These are phyloP conservation scores for Hyaloscypha hepaticicola DNA, from an alignment of 495 filamentous ascomycete species.

Conservation along the genomic window DNA sequence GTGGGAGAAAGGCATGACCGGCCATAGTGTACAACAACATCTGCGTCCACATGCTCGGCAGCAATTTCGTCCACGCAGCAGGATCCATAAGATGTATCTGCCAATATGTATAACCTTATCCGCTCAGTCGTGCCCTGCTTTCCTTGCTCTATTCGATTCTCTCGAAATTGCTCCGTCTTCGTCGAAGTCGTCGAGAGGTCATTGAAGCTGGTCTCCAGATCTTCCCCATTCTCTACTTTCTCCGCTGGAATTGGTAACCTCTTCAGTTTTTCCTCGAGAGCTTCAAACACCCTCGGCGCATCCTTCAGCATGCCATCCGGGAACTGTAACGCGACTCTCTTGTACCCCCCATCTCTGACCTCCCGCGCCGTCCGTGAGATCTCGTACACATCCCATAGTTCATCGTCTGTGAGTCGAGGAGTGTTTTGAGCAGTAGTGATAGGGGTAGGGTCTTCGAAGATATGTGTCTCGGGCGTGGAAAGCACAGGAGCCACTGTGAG, in stretches of 20 bases:
- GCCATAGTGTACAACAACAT: conserved; percentile 94
- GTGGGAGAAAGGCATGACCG: conserved; percentile 90
- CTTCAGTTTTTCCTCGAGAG: conserved; percentile 61
- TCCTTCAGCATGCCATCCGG: conserved; percentile 88
- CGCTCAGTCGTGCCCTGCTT: conserved; percentile 23
- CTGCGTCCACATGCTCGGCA: conserved; percentile 87
- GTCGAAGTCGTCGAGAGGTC: neutral
- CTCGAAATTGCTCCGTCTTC: neutral
- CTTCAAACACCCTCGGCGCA: conserved; percentile 75
- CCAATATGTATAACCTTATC: conserved; percentile 77
- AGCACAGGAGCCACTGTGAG: conserved; percentile 65
- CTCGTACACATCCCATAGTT: conserved; percentile 79
- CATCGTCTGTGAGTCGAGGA: conserved; percentile 59
- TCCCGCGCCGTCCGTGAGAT: conserved; percentile 77
- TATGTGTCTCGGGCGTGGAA: conserved; percentile 81
- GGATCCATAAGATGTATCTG: conserved; percentile 93
- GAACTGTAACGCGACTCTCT: conserved; percentile 85
- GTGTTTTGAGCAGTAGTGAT: conserved; percentile 37
- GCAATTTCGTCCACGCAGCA: conserved; percentile 98
- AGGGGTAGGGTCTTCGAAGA: conserved; percentile 62
- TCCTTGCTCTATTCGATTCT: conserved; percentile 8
- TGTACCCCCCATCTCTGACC: conserved; percentile 67
- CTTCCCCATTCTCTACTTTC: conserved; percentile 5
- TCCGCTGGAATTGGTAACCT: neutral
- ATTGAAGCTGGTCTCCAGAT: conserved; percentile 4